Conservation (phyloP, 257 asterid genomes). For the Solanum microdontum region DNA sequence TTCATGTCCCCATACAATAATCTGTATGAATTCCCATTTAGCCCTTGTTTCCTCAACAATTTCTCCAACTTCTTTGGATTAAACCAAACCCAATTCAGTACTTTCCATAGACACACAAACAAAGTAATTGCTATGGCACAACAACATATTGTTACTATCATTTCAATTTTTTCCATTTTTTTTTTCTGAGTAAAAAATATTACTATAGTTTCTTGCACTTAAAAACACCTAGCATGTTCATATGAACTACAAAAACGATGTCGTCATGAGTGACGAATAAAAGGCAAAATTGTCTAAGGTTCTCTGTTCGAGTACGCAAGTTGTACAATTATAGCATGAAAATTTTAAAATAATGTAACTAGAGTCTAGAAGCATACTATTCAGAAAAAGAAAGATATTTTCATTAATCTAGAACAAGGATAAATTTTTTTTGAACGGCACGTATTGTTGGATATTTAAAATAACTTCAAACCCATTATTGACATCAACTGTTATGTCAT, state of each 20-base stretch:
- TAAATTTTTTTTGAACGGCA: too few species aligned
- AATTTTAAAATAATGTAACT: too few species aligned
- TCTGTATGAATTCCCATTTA: slow-evolving; percentile 24
- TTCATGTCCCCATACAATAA: slow-evolving; percentile 12
- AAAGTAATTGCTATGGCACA: not conserved
- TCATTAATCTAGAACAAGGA: too few species aligned
- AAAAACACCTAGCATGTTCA: not conserved
- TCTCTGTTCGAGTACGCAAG: not conserved
- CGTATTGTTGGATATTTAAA: too few species aligned
- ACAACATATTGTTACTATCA: not conserved
- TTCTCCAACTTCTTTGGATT: slow-evolving; percentile 9
- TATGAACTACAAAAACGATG: not conserved
- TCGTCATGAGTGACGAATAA: not conserved
- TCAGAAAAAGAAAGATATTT: too few species aligned
- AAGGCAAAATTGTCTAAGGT: too few species aligned
- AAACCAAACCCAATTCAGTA: slow-evolving; percentile 9
- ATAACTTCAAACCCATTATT: too few species aligned
- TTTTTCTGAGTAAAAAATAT: not conserved
- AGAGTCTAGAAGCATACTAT: too few species aligned
- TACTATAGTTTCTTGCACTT: not conserved
- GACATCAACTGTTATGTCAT: too few species aligned
- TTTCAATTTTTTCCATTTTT: not conserved
- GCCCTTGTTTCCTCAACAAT: slow-evolving; percentile 11
- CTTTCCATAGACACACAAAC: not conserved
- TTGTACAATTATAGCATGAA: not conserved